Conservation (phyloP, 2,329 filamentous ascomycete genomes). For the Coniochaeta ligniaria region DNA sequence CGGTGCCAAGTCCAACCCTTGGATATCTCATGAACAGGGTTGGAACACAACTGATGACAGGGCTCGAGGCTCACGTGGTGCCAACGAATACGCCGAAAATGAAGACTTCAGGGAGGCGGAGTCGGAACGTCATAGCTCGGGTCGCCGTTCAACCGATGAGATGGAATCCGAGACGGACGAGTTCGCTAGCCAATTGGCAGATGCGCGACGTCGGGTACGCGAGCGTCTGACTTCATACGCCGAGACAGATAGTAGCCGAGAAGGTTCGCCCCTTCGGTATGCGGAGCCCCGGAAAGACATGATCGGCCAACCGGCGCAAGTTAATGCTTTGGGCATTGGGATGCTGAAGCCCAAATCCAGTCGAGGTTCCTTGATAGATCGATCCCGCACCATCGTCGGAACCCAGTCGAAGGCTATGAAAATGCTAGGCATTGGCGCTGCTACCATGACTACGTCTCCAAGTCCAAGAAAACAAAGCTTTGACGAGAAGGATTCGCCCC, state of each 20-base stretch:
- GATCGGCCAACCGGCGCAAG: slow-evolving; percentile 9
- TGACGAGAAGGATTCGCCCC: slow-evolving; percentile 22
- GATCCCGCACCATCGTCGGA: slow-evolving; percentile 27
- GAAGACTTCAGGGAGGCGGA: neutral
- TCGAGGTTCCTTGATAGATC: slow-evolving; percentile 53
- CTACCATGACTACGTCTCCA: slow-evolving; percentile 30
- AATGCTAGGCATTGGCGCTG: slow-evolving; percentile 48
- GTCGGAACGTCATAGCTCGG: slow-evolving; percentile 4
- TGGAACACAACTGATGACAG: slow-evolving; percentile 7
- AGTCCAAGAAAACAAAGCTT: slow-evolving; percentile 29
- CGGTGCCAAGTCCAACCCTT: slow-evolving; percentile 31
- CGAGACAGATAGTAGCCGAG: slow-evolving; percentile 48
- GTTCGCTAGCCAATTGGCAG: slow-evolving; percentile 66
- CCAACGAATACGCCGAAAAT: slow-evolving; percentile 6
- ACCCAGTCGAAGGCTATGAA: slow-evolving; percentile 50
- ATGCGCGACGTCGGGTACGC: slow-evolving; percentile 62
- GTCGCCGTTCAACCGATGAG: slow-evolving; percentile 15
- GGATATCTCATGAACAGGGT: slow-evolving; percentile 29
- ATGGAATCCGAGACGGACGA: slow-evolving; percentile 54
- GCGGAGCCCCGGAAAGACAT: slow-evolving; percentile 24
- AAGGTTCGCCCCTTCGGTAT: slow-evolving; percentile 32
- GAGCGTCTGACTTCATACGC: slow-evolving; percentile 66
- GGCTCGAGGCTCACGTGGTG: neutral
- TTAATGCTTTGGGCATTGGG: slow-evolving; percentile 41
- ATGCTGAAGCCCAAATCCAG: slow-evolving; percentile 63